Evolutionary conservation across 2,329 filamentous ascomycete species (phyloP).

Genomic region (Fusarium devonianum): DNA sequence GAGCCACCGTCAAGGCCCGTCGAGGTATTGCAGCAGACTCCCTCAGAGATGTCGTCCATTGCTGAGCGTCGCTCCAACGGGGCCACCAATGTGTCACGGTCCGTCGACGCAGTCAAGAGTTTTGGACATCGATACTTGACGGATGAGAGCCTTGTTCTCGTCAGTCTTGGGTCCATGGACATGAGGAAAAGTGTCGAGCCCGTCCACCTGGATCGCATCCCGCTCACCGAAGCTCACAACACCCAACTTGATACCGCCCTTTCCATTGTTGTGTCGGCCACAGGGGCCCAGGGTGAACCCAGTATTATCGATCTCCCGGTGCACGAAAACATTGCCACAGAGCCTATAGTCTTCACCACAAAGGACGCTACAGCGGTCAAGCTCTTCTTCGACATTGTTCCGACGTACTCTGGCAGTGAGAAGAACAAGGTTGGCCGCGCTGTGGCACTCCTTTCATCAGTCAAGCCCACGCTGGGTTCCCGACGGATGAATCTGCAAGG

Average conservation of each 20-base stretch:
- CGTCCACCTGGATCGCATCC: constrained; percentile 87
- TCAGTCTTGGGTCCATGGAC: constrained; percentile 95
- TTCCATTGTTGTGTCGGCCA: constrained; percentile 88
- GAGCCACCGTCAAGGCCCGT: constrained; percentile 31
- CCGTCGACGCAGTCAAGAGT: constrained; percentile 84
- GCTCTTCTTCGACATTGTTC: constrained; percentile 91
- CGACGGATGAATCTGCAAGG: constrained; percentile 93
- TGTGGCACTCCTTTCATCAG: constrained; percentile 84
- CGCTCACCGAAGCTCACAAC: constrained; percentile 84
- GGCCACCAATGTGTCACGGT: constrained; percentile 55
- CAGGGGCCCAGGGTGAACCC: constrained; percentile 83
- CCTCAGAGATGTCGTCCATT: constrained; percentile 64
- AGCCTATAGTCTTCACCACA: constrained; percentile 89
- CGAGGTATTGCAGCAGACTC: constrained; percentile 34
- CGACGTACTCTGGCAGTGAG: constrained; percentile 89
- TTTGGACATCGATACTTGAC: constrained; percentile 96
- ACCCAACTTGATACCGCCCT: constrained; percentile 95
- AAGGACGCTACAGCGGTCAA: constrained; percentile 81
- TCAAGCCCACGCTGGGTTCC: constrained; percentile 82
- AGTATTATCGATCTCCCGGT: constrained; percentile 91
- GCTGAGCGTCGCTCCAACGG: constrained; percentile 65
- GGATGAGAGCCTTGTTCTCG: constrained; percentile 86
- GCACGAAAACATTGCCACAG: constrained; percentile 91
- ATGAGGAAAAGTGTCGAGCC: constrained; percentile 81
- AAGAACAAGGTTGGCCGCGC: constrained; percentile 89